Percentiles rank a stretch among this genome's conserved stretches.
Evolutionary conservation across 768 basidiomycete species (phyloP).

Genomic region (Crucibulum laeve): DNA sequence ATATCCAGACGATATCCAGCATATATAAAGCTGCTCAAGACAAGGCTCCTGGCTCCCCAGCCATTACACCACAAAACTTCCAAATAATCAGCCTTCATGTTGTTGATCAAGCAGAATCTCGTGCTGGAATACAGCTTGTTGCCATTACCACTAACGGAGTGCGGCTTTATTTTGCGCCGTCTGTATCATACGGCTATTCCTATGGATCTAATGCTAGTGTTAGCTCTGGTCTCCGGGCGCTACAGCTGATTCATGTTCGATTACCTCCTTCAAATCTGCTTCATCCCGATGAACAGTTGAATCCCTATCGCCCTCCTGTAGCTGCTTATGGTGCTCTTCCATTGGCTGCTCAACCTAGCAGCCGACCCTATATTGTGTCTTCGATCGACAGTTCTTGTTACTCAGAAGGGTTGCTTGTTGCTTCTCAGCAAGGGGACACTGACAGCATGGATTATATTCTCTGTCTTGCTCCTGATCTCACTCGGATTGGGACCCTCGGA

Average conservation of each 20-base stretch:
- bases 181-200: constrained; percentile 45
- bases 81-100: constrained; percentile 68
- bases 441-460: constrained; percentile 73
- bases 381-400: constrained; percentile 62
- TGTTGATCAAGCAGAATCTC: constrained; percentile 63
- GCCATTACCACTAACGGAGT: constrained; percentile 80
- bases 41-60: constrained; percentile 75
- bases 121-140: constrained; percentile 67
- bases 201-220: constrained; percentile 36
- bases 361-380: constrained; percentile 56
- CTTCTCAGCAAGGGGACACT: constrained; percentile 70
- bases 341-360: constrained; percentile 35
- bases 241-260: constrained; percentile 76
- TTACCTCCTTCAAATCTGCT: constrained; percentile 72
- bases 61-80: constrained; percentile 66
- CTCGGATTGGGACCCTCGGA: constrained; percentile 65
- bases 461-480: constrained; percentile 72
- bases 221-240: constrained; percentile 29
- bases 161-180: constrained; percentile 77
- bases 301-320: constrained; percentile 40
- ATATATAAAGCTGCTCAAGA: constrained; percentile 74
- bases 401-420: constrained; percentile 60
- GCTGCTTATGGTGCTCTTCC: constrained; percentile 48
- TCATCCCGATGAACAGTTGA: constrained; percentile 69
- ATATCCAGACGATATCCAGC: constrained; percentile 71